phyloP scores from a whole-genome alignment of 352 stramenopile species.

The Poterioochromonas sp. region DNA sequence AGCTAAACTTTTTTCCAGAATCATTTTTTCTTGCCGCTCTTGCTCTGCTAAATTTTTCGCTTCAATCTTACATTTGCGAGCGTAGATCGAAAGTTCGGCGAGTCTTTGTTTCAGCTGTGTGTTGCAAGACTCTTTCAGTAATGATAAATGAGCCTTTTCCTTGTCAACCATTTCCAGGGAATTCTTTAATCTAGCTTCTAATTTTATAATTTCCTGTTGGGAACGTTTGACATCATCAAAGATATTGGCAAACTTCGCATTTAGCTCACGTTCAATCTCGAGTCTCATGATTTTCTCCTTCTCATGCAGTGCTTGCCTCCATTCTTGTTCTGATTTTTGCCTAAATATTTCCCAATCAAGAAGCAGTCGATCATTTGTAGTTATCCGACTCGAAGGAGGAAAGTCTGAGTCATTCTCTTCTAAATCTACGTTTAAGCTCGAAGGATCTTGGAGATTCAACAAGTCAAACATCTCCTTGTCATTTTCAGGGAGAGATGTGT shows the following conservation, averaged over 20 bases:
- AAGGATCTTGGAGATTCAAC: background rate
- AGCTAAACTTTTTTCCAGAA: background rate
- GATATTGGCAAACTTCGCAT: background rate
- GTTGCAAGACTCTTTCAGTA: slow-evolving; percentile 18
- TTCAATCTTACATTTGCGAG: slow-evolving; percentile 24
- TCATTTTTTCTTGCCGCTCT: slow-evolving; percentile 24
- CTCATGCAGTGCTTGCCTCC: slow-evolving; percentile 8
- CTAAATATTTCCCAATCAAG: slow-evolving; percentile 28
- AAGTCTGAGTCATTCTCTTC: background rate
- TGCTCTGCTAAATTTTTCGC: background rate
- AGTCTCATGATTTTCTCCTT: slow-evolving; percentile 3
- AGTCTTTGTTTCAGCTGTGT: background rate
- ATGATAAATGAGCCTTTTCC: slow-evolving; percentile 17
- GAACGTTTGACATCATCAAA: slow-evolving; percentile 18
- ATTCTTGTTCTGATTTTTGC: background rate
- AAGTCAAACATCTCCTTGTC: background rate
- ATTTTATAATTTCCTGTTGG: slow-evolving; percentile 6
- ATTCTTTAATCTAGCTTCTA: slow-evolving; percentile 22
- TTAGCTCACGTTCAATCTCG: background rate
- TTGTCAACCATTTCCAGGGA: slow-evolving; percentile 31
- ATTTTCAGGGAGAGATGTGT: background rate
- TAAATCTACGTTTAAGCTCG: background rate
- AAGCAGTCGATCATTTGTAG: background rate
- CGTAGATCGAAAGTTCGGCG: slow-evolving; percentile 1
- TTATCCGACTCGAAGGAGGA: background rate